A percentile compares a stretch with the other conserved stretches of the same genome.
Conservation (phyloP, 371 early-diverging fungal species). For the Lichtheimia corymbifera region DNA sequence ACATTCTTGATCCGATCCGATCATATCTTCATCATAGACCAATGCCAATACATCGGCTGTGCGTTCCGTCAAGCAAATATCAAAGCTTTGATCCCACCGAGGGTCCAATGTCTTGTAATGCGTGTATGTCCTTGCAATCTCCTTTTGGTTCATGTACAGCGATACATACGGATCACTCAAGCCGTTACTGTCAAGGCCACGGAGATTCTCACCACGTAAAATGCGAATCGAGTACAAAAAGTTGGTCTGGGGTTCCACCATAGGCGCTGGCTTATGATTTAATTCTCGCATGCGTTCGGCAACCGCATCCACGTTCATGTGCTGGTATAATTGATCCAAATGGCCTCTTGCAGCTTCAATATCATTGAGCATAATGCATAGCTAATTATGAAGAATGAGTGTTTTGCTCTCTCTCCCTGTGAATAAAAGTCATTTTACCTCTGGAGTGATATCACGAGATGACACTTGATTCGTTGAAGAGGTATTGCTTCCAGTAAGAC, state of each 20-base stretch:
- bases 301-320: conserved; percentile 66
- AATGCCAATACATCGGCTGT: conserved; percentile 66
- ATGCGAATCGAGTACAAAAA: conserved; percentile 56
- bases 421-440: conserved; percentile 30
- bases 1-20: conserved; percentile 79
- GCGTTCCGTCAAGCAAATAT: conserved; percentile 61
- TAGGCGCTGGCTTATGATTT: conserved; percentile 4
- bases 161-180: conserved; percentile 75
- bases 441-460: conserved; percentile 57
- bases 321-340: conserved; percentile 61
- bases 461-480: conserved; percentile 37
- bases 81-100: conserved; percentile 91
- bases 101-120: conserved; percentile 79
- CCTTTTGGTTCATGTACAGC: conserved; percentile 53
- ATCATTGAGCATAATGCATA: conserved; percentile 67
- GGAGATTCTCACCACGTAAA: conserved; percentile 57
- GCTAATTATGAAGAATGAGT: conserved; percentile 16
- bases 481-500: conserved; percentile 23
- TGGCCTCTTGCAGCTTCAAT: conserved; percentile 65
- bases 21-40: conserved; percentile 76
- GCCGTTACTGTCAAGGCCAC: conserved; percentile 59
- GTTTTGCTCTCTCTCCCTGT: background rate
- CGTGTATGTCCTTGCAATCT: conserved; percentile 61
- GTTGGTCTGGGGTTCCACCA: conserved; percentile 29
- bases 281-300: conserved; percentile 47